Evolutionary conservation across 2,329 filamentous ascomycete species (phyloP).

Genomic region (Fusarium sp.): DNA sequence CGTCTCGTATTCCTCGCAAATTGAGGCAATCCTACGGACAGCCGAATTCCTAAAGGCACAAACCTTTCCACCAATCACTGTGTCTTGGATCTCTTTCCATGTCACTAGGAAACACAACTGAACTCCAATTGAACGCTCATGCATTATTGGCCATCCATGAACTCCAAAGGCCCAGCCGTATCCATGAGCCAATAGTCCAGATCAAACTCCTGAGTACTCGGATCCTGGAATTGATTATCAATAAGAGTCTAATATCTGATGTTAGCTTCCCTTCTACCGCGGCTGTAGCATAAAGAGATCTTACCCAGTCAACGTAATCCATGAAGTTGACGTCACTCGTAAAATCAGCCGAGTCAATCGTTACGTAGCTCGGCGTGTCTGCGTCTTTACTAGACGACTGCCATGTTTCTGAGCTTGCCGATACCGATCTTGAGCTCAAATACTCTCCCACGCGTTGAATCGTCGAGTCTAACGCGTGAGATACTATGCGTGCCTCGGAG

Average conservation of each 20-base stretch:
- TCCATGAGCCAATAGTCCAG: constrained; percentile 35
- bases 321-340: constrained; percentile 22
- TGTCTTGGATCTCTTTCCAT: too few relatives aligned
- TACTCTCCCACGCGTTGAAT: constrained; percentile 23
- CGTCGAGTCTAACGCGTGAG: constrained; percentile 40
- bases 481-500: constrained; percentile 41
- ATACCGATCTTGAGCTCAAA: neutral
- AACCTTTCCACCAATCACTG: too few relatives aligned
- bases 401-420: fast-evolving
- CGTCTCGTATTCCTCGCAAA: too few relatives aligned
- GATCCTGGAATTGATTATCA: constrained; percentile 32
- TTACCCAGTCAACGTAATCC: constrained; percentile 45
- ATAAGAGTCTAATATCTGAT: neutral
- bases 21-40: too few relatives aligned
- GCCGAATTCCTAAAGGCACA: too few relatives aligned
- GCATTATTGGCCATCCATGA: too few relatives aligned
- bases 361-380: fast-evolving
- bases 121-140: too few relatives aligned
- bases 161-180: neutral
- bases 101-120: too few relatives aligned
- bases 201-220: constrained; percentile 13
- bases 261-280: neutral
- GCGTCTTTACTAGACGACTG: too few relatives aligned
- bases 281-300: neutral
- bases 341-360: neutral